Percentiles rank a stretch among this genome's conserved stretches.
Conservation (phyloP, 208 protist genomes). For the Baffinella frigidus region DNA sequence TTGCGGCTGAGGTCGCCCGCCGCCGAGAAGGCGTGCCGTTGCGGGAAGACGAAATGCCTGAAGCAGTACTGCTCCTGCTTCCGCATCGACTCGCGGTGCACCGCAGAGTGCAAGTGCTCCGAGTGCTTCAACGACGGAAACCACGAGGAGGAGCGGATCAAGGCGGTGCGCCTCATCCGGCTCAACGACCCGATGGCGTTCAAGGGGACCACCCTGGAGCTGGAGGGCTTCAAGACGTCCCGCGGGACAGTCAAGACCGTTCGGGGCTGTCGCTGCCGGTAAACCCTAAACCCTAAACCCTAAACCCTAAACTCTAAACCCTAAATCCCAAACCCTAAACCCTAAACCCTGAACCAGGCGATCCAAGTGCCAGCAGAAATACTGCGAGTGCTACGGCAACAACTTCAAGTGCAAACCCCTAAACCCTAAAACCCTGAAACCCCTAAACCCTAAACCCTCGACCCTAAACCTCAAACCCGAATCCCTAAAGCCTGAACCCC, state of each 20-base stretch:
- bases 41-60: constrained; percentile 38
- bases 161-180: constrained; percentile 5
- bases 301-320: too few relatives aligned
- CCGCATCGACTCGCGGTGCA: constrained; percentile 8
- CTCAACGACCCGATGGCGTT: constrained; percentile 22
- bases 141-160: constrained; percentile 27
- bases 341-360: too few relatives aligned
- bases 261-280: background rate
- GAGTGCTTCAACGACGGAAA: constrained; percentile 47
- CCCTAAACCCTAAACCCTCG: too few relatives aligned
- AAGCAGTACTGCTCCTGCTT: constrained; percentile 62
- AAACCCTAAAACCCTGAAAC: too few relatives aligned
- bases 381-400: too few relatives aligned
- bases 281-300: too few relatives aligned
- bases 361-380: too few relatives aligned
- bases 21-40: constrained; percentile 51
- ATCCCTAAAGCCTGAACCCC: too few relatives aligned
- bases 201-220: constrained; percentile 15
- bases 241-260: background rate
- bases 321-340: too few relatives aligned
- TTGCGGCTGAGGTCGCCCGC: too few relatives aligned
- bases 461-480: too few relatives aligned
- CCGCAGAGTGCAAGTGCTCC: constrained; percentile 6
- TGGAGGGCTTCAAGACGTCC: background rate
- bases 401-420: too few relatives aligned